Evolutionary conservation across 2,329 filamentous ascomycete genomes (phyloP).

Genomic region (Nemania sp.): DNA sequence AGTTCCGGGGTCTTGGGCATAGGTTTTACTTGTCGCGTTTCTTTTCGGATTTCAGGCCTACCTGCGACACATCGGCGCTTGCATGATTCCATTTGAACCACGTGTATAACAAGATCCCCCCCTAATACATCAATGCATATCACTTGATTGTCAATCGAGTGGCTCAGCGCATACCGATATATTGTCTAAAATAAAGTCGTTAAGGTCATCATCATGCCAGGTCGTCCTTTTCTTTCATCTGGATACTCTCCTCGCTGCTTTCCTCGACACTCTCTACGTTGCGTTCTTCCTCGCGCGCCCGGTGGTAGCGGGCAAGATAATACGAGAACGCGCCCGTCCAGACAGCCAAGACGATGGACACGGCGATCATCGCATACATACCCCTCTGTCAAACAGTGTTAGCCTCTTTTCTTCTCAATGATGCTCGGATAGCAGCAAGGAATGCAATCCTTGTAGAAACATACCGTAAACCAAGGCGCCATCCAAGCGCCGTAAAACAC

Average conservation of each 20-base stretch:
- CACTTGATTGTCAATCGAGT: not conserved
- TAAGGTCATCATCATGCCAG: not conserved
- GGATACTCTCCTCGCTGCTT: not conserved
- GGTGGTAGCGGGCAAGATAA: constrained; percentile 47
- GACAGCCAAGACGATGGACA: constrained; percentile 60
- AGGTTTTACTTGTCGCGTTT: not conserved
- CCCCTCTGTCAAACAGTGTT: constrained; percentile 51
- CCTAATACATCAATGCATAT: constrained; percentile 1
- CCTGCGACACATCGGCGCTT: not conserved
- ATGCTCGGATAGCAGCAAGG: not conserved
- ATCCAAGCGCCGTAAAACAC: constrained; percentile 70
- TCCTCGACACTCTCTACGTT: not conserved
- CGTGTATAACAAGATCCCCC: not conserved
- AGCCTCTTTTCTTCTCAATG: not conserved
- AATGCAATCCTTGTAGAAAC: constrained; percentile 37
- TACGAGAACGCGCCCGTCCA: constrained; percentile 63
- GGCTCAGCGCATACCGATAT: not conserved
- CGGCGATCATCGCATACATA: constrained; percentile 76
- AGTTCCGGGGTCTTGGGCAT: not conserved
- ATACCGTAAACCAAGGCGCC: constrained; percentile 67
- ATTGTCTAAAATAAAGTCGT: not conserved
- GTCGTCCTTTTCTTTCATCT: constrained; percentile 1
- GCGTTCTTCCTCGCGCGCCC: constrained; percentile 28
- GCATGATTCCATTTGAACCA: not conserved
- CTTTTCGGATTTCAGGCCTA: not conserved